Conservation (phyloP, 1,284 basidiomycete species). For the Fomitopsis betulina region DNA sequence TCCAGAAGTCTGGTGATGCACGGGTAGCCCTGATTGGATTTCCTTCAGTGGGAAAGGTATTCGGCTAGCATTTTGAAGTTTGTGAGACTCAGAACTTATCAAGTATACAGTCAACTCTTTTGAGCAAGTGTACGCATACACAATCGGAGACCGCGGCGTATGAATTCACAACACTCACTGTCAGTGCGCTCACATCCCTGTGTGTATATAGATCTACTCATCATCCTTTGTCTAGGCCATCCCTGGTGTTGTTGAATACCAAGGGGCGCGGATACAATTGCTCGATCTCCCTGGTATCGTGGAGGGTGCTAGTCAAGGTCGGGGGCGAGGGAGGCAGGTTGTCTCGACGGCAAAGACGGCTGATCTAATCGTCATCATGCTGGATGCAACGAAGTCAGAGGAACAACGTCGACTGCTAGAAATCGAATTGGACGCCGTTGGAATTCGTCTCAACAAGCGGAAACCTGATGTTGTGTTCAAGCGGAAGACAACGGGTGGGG, state of each 20-base stretch:
- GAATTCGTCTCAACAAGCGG: slow-evolving; percentile 88
- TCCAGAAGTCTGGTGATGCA: slow-evolving; percentile 92
- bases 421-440: slow-evolving; percentile 93
- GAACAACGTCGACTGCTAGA: slow-evolving; percentile 89
- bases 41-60: slow-evolving; percentile 88
- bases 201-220: background rate
- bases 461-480: slow-evolving; percentile 88
- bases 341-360: slow-evolving; percentile 95
- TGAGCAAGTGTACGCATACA: slow-evolving; percentile 91
- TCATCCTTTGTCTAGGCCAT: slow-evolving; percentile 59
- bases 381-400: slow-evolving; percentile 94
- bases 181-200: slow-evolving; percentile 27
- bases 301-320: slow-evolving; percentile 91
- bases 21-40: slow-evolving; percentile 93
- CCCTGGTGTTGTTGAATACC: slow-evolving; percentile 91
- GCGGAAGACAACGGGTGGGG: slow-evolving; percentile 87
- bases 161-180: slow-evolving; percentile 93
- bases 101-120: slow-evolving; percentile 72
- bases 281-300: slow-evolving; percentile 98
- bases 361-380: slow-evolving; percentile 92
- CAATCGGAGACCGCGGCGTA: slow-evolving; percentile 88
- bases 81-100: background rate
- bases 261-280: slow-evolving; percentile 90
- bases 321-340: slow-evolving; percentile 94
- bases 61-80: slow-evolving; percentile 4